phyloP scores from a whole-genome alignment of 2,329 filamentous ascomycete genomes.

The Chaetomiaceae sp. region DNA sequence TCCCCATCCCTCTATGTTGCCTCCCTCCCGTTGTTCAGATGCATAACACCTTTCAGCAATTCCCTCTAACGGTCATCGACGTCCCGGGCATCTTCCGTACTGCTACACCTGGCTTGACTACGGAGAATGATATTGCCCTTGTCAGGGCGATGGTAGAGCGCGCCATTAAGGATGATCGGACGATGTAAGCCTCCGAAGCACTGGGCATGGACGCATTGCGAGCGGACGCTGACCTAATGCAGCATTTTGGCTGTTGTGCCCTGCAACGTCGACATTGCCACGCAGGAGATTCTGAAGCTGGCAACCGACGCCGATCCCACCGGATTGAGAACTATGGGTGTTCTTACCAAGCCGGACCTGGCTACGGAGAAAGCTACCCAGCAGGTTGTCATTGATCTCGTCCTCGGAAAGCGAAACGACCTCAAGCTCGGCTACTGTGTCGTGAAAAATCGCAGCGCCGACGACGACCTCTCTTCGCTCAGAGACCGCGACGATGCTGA shows the following conservation, averaged over 20 bases:
- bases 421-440: conserved; percentile 44
- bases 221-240: not conserved
- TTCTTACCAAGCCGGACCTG: conserved; percentile 57
- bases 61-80: conserved; percentile 48
- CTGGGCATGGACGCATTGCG: not conserved
- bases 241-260: conserved; percentile 41
- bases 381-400: conserved; percentile 31
- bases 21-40: no score
- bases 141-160: conserved; percentile 42
- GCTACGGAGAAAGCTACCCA: conserved; percentile 40
- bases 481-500: conserved; percentile 27
- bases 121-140: conserved; percentile 38
- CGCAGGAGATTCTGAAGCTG: conserved; percentile 34
- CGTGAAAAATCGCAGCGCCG: conserved; percentile 42
- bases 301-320: conserved; percentile 35
- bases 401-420: conserved; percentile 36
- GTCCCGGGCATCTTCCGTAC: conserved; percentile 36
- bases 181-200: conserved; percentile 32
- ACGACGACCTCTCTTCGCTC: conserved; percentile 30
- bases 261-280: conserved; percentile 34
- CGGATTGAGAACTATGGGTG: conserved; percentile 39
- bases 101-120: conserved; percentile 27
- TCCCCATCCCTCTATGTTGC: not conserved
- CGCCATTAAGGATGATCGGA: conserved; percentile 41
- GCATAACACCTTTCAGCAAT: conserved; percentile 23